These are phyloP conservation scores for Takakia lepidozioides DNA, from an alignment of 225 moss, liverwort and hornwort species.

Conservation along the genomic window DNA sequence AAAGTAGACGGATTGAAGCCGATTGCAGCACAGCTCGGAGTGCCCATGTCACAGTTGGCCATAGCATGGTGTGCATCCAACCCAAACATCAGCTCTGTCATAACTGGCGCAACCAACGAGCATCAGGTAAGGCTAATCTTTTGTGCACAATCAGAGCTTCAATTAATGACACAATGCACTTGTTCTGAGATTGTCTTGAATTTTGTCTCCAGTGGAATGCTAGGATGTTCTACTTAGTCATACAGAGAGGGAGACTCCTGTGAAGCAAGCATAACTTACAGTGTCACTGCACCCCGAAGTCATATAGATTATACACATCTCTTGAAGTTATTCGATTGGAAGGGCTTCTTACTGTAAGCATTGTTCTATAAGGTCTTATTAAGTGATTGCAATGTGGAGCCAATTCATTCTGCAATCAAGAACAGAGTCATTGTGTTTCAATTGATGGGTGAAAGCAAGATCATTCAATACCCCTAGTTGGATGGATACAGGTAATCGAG, in stretches of 20 bases:
- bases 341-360: not conserved
- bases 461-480: no score
- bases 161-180: not conserved
- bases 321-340: not conserved
- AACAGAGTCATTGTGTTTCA: no score
- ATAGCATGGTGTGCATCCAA: conserved; percentile 83
- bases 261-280: no score
- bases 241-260: not conserved
- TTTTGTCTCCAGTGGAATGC: not conserved
- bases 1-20: conserved; percentile 70
- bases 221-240: not conserved
- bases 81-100: conserved; percentile 84
- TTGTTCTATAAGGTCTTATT: not conserved
- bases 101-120: conserved; percentile 91
- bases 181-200: not conserved
- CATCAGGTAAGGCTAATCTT: conserved; percentile 44
- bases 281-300: not conserved
- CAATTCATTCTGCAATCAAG: no score
- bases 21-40: conserved; percentile 58
- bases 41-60: conserved; percentile 76
- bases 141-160: no score
- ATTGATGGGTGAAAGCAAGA: no score
- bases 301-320: not conserved
- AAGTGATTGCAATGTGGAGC: no score
- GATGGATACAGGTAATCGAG: conserved; percentile 86